Conservation (phyloP, 768 basidiomycete genomes). For the Suillus occidentalis region DNA sequence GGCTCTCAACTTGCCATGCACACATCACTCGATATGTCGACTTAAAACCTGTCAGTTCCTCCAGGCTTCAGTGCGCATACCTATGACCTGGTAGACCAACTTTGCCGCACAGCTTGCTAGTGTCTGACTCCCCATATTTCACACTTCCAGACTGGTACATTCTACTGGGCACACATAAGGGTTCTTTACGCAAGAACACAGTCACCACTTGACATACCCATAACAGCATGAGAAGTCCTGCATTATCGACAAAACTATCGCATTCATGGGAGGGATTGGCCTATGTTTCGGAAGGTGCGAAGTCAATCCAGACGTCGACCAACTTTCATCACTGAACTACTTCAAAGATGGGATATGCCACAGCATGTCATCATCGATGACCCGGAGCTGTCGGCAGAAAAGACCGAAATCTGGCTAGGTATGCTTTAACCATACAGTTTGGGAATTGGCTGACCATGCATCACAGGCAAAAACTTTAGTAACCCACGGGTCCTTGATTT, state of each 20-base stretch:
- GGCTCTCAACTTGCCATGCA: too few relatives aligned
- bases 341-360: conserved; percentile 86
- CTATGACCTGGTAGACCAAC: too few relatives aligned
- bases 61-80: too few relatives aligned
- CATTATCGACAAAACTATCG: conserved; percentile 95
- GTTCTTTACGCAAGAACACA: not conserved
- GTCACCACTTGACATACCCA: conserved; percentile 4
- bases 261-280: conserved; percentile 97
- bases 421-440: conserved; percentile 8
- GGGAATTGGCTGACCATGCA: conserved; percentile 3
- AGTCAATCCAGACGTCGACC: not conserved
- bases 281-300: conserved; percentile 82
- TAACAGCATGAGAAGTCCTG: conserved; percentile 94
- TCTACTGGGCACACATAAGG: conserved; percentile 97
- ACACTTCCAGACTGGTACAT: conserved; percentile 95
- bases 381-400: conserved; percentile 56
- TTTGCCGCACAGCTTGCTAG: too few relatives aligned
- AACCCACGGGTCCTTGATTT: conserved; percentile 90
- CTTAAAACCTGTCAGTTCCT: too few relatives aligned
- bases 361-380: conserved; percentile 92
- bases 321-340: conserved; percentile 6
- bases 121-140: conserved; percentile 35
- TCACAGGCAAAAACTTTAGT: conserved; percentile 88
- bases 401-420: conserved; percentile 87
- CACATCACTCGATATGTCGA: too few relatives aligned